Evolutionary conservation across 345 rosid species (phyloP).

Genomic region (Brassica carinata): DNA sequence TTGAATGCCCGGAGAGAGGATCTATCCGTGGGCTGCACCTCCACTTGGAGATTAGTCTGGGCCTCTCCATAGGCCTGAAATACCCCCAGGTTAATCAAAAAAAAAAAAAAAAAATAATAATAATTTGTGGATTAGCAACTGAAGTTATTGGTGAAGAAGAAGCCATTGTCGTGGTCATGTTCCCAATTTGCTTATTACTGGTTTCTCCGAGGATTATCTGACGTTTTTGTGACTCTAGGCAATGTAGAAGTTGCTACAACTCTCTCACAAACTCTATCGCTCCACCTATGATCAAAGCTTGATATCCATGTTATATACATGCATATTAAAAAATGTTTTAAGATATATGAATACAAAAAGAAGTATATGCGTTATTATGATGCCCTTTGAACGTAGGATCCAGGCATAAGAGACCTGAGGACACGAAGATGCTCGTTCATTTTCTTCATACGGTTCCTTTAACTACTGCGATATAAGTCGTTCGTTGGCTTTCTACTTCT

Average conservation of each 20-base stretch:
- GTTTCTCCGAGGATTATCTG: not conserved
- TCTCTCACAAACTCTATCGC: slow-evolving; percentile 94
- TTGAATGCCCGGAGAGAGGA: too few relatives aligned
- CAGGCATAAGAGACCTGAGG: slow-evolving; percentile 91
- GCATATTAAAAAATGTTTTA: not conserved
- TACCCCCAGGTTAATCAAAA: too few relatives aligned
- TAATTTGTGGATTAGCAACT: too few relatives aligned
- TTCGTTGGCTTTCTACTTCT: not conserved
- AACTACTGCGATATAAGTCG: not conserved
- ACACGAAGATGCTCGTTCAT: slow-evolving; percentile 36
- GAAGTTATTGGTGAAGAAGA: not conserved
- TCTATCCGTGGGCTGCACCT: too few relatives aligned
- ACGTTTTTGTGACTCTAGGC: not conserved
- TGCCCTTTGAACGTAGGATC: slow-evolving; percentile 93
- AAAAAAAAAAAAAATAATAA: too few relatives aligned
- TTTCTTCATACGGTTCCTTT: not conserved
- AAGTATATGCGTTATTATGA: not conserved
- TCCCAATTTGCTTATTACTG: not conserved
- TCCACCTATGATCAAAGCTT: slow-evolving; percentile 98
- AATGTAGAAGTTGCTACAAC: slow-evolving; percentile 63
- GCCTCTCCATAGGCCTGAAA: too few relatives aligned
- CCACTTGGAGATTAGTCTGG: too few relatives aligned
- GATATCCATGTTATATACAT: slow-evolving; percentile 68
- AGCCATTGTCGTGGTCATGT: not conserved
- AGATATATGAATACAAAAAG: not conserved